These are phyloP conservation scores for Phytophthora kernoviae DNA, from an alignment of 352 stramenopile species.

Conservation along the genomic window DNA sequence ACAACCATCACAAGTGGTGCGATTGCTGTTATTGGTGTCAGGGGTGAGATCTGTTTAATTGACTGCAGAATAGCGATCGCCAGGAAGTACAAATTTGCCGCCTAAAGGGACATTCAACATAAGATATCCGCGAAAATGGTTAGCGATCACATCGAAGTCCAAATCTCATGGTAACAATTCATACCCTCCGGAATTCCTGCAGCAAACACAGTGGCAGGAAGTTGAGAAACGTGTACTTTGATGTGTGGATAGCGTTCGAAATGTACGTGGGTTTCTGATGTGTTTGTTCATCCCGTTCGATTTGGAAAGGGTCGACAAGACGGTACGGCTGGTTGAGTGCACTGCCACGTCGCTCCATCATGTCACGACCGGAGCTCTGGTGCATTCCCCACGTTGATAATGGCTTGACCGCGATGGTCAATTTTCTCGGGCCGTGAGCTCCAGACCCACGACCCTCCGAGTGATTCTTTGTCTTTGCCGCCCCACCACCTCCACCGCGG, in stretches of 20 bases:
- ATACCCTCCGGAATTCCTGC: constrained; percentile 86
- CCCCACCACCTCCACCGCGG: constrained; percentile 7
- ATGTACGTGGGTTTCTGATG: constrained; percentile 62
- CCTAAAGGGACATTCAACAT: constrained; percentile 69
- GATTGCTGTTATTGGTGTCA: constrained; percentile 78
- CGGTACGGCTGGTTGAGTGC: constrained; percentile 38
- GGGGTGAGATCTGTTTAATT: constrained; percentile 75
- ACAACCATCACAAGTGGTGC: constrained; percentile 84
- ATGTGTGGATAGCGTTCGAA: constrained; percentile 86
- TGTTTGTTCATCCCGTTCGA: constrained; percentile 55
- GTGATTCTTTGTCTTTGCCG: constrained; percentile 1
- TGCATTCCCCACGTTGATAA: constrained; percentile 6
- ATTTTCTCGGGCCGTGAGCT: constrained; percentile 31
- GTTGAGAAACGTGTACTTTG: constrained; percentile 91
- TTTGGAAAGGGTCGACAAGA: constrained; percentile 68
- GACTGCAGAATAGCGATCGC: constrained; percentile 93
- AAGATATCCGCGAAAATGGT: constrained; percentile 39
- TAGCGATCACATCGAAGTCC: not conserved
- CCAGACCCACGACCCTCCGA: constrained; percentile 20
- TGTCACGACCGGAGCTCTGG: constrained; percentile 8
- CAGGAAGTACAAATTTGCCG: constrained; percentile 95
- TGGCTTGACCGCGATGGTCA: constrained; percentile 35
- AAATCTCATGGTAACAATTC: not conserved
- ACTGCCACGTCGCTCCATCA: constrained; percentile 34
- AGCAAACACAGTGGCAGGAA: constrained; percentile 72